These are phyloP conservation scores for Gossypium schwendimanii DNA, from an alignment of 441 rosid genomes.

Conservation along the genomic window DNA sequence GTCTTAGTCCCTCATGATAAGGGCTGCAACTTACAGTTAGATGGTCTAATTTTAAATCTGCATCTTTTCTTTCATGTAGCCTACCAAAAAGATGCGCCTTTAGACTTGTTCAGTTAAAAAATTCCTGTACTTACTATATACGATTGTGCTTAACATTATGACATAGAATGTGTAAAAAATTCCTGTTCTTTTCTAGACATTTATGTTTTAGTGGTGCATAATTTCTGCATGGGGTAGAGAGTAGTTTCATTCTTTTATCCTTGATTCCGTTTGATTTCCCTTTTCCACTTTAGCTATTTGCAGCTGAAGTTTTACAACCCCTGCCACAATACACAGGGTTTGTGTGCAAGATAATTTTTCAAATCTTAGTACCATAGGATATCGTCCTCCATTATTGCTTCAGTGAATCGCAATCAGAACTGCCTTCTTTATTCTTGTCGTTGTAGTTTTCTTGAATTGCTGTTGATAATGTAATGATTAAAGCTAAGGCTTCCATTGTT, in stretches of 20 bases:
- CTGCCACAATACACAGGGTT: not conserved
- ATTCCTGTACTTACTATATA: not conserved
- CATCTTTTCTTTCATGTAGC: not conserved
- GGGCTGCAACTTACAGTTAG: not conserved
- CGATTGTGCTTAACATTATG: not conserved
- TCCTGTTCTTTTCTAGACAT: not conserved
- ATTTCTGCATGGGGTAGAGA: not conserved
- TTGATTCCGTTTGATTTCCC: not conserved
- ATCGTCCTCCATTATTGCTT: not conserved
- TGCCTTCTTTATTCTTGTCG: not conserved
- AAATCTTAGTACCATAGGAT: not conserved
- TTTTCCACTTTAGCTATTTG: not conserved
- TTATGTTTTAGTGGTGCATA: not conserved
- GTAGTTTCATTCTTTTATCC: conserved; percentile 2
- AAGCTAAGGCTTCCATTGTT: conserved; percentile 12
- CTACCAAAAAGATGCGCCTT: not conserved
- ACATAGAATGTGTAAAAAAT: not conserved
- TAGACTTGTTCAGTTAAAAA: not conserved
- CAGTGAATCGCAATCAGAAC: not conserved
- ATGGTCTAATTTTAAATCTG: not conserved
- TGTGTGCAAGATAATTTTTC: not conserved
- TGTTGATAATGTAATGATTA: conserved; percentile 12
- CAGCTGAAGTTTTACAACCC: not conserved
- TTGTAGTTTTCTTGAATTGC: not conserved
- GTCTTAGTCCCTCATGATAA: not conserved